Evolutionary conservation across 768 basidiomycete genomes (phyloP).

Genomic region (Pulveroboletus ravenelii): DNA sequence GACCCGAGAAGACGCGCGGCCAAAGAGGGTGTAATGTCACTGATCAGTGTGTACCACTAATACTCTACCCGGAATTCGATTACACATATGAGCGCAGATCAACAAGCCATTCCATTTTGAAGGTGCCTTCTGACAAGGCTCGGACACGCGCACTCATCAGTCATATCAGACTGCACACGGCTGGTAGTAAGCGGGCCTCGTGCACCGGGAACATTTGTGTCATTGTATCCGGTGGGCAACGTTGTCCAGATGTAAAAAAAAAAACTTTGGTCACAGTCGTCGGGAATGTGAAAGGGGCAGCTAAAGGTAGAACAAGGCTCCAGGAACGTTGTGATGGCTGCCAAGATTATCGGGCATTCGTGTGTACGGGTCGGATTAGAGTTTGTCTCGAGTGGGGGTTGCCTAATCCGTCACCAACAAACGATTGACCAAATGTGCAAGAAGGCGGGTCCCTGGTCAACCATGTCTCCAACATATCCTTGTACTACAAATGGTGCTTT

Average conservation of each 20-base stretch:
- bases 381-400: conserved; percentile 19
- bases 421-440: conserved; percentile 33
- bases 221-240: conserved; percentile 17
- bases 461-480: conserved; percentile 29
- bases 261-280: conserved; percentile 1
- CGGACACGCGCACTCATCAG: conserved; percentile 18
- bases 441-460: conserved; percentile 19
- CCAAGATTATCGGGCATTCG: conserved; percentile 12
- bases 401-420: conserved; percentile 30
- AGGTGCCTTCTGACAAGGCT: conserved; percentile 19
- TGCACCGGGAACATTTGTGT: conserved; percentile 12
- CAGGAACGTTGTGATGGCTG: conserved; percentile 29
- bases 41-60: neutral
- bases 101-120: conserved; percentile 22
- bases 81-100: conserved; percentile 6
- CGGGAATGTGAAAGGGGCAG: conserved; percentile 3
- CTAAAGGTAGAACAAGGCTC: conserved; percentile 29
- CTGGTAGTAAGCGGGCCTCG: conserved; percentile 12
- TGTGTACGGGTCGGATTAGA: conserved; percentile 14
- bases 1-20: conserved; percentile 1
- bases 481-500: conserved; percentile 27
- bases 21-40: neutral
- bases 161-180: conserved; percentile 3
- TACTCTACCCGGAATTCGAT: conserved; percentile 5
- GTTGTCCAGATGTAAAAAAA: conserved; percentile 13